phyloP scores from a whole-genome alignment of 2,329 filamentous ascomycete genomes.

The Microcyclosporella mali region DNA sequence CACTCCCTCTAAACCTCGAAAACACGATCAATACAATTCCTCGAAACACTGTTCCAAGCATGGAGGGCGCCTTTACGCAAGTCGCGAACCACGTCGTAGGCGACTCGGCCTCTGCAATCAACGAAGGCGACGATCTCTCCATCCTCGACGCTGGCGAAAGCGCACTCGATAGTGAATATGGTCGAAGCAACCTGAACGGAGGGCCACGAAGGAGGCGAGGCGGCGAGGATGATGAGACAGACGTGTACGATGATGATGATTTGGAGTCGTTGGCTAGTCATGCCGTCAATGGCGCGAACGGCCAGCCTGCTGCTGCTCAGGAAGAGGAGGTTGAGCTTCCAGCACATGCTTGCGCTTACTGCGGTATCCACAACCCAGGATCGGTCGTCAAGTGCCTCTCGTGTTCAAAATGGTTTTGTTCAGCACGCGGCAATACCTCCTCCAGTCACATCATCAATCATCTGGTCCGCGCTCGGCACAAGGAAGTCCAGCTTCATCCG shows the following conservation, averaged over 20 bases:
- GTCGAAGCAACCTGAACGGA: conserved; percentile 54
- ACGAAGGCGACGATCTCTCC: conserved; percentile 65
- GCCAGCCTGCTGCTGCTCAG: conserved; percentile 51
- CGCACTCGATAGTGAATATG: conserved; percentile 61
- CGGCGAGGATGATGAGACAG: conserved; percentile 85
- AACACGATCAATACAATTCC: no score
- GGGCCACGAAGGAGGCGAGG: conserved; percentile 60
- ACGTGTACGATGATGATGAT: conserved; percentile 67
- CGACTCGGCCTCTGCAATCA: conserved; percentile 79
- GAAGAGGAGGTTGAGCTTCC: conserved; percentile 84
- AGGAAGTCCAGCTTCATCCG: conserved; percentile 95
- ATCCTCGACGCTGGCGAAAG: conserved; percentile 59
- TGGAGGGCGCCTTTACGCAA: conserved; percentile 86
- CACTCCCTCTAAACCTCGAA: no score
- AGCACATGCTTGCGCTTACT: conserved; percentile 93
- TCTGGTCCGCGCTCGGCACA: conserved; percentile 91
- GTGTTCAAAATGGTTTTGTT: conserved; percentile 99
- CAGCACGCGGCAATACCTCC: conserved; percentile 89
- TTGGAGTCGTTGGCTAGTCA: conserved; percentile 70
- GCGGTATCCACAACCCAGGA: conserved; percentile 91
- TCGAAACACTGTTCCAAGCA: conserved; percentile 32
- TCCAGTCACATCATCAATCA: conserved; percentile 99
- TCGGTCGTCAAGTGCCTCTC: conserved; percentile 93
- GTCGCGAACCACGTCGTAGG: conserved; percentile 81
- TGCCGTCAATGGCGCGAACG: conserved; percentile 68